Base-by-base conservation (phyloP, 2,329 filamentous ascomycete species). In the Cladosporium sp. region DNA sequence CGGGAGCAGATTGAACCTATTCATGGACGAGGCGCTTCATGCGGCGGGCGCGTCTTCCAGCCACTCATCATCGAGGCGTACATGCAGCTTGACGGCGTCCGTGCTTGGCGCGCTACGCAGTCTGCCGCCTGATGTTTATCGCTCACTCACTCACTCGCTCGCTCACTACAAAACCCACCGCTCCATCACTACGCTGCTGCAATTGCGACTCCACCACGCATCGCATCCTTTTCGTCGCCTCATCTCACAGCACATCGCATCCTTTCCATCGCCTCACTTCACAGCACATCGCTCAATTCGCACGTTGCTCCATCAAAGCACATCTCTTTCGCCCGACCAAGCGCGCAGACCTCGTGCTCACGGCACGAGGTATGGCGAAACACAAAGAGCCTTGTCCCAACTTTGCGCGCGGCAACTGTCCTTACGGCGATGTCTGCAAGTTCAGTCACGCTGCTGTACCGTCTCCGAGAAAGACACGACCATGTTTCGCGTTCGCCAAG, bases 341-440 rank as follows among this genome's bases (percentile, higher is more conserved):
- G 10, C n/a, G n/a, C 14, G n/a, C 40, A 3, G 3, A 21, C 2
- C 40, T 21, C 55, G 7, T 6, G 28, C 16, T n/a, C 2, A 4
- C 3, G 5, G 29, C 29, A 35, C 3, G 26, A 53, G 31, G 8
- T 8, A 59, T 59, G 56, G 56, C 56, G 33, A 59, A 46, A 16
- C 33, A 18, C 1, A 46, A 59, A 7, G 1, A 28, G 50, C 64
- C 64, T 28, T 70, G 69, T 40, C 44, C 28, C 21, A 53, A 60
- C 44, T 69, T 67, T 52, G 64, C 64, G 62, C 28, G 40, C 6
- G 65, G 66, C 26, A 37, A 18, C 23, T 71, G 69, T 52, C 64
- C 16, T n/a, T 59, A 53, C 28, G 69, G 69, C 33, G 35, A 52
- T 18, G 49, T 21, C 4, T 69, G 68, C 58, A 60, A n/a, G 4